These are phyloP conservation scores for Crucihimalaya himalaica DNA, from an alignment of 345 rosid species.

Conservation along the genomic window DNA sequence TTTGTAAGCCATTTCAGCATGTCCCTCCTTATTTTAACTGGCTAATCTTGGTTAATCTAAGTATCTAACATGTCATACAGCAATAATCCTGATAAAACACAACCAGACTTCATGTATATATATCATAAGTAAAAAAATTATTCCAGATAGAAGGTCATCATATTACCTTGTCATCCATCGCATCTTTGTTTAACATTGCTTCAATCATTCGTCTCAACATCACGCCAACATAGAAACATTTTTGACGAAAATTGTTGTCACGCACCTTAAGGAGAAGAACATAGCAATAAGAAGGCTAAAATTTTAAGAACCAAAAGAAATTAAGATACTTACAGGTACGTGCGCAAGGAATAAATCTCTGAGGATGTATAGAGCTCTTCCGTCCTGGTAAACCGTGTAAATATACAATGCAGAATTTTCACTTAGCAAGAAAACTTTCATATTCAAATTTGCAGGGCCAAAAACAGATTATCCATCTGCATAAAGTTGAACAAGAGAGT, in stretches of 20 bases:
- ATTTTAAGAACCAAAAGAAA: conserved; percentile 13
- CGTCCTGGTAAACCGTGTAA: conserved; percentile 52
- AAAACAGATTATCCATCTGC: conserved; percentile 20
- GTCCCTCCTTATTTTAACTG: conserved; percentile 1
- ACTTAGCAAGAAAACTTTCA: conserved; percentile 13
- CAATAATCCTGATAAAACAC: conserved; percentile 14
- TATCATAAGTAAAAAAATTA: background rate
- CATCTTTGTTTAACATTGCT: conserved; percentile 90
- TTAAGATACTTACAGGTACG: conserved; percentile 67
- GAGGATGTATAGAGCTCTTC: conserved; percentile 60
- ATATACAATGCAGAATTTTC: background rate
- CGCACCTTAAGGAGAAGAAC: conserved; percentile 51
- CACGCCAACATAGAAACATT: conserved; percentile 91
- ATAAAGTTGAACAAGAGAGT: conserved; percentile 1
- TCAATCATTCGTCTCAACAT: conserved; percentile 96
- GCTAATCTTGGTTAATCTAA: conserved; percentile 16
- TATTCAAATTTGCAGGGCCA: conserved; percentile 4
- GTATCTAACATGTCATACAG: background rate
- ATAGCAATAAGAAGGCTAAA: conserved; percentile 26
- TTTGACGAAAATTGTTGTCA: conserved; percentile 70
- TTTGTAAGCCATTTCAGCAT: conserved; percentile 7
- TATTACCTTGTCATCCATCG: conserved; percentile 96
- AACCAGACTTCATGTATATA: conserved; percentile 10
- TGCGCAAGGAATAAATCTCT: conserved; percentile 84
- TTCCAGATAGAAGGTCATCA: conserved; percentile 14